These are phyloP conservation scores for Plasmodium reichenowi DNA, from an alignment of 169 alveolate genomes.

Conservation along the genomic window DNA sequence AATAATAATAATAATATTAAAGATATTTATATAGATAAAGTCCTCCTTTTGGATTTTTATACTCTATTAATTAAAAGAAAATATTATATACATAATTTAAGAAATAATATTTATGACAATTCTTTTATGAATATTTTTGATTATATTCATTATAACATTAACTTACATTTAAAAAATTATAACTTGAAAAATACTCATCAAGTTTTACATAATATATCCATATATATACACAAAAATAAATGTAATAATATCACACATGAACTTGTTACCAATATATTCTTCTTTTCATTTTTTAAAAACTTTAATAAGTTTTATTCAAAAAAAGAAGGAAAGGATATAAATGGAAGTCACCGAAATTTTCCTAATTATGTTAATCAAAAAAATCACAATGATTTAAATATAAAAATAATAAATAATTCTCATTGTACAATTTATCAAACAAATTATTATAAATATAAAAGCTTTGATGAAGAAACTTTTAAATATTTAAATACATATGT, in stretches of 20 bases:
- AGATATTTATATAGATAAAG: slow-evolving; percentile 45
- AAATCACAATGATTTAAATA: not conserved
- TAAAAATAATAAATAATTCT: not conserved
- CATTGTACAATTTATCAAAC: not conserved
- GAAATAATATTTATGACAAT: slow-evolving; percentile 29
- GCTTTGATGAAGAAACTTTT: slow-evolving; percentile 11
- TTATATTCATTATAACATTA: slow-evolving; percentile 46
- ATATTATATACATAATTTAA: slow-evolving; percentile 21
- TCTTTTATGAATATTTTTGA: slow-evolving; percentile 31
- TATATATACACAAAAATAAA: slow-evolving; percentile 33
- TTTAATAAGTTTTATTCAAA: slow-evolving; percentile 14
- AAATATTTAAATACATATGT: slow-evolving; percentile 33
- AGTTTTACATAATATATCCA: slow-evolving; percentile 19
- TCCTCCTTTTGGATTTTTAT: slow-evolving; percentile 20
- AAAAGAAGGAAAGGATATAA: not conserved
- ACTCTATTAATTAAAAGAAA: slow-evolving; percentile 21
- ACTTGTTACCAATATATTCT: slow-evolving; percentile 29
- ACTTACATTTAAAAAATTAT: slow-evolving; percentile 17
- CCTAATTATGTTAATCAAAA: not conserved
- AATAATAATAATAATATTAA: not conserved
- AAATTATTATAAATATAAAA: not conserved
- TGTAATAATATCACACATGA: slow-evolving; percentile 18
- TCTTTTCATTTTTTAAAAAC: slow-evolving; percentile 18
- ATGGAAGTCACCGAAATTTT: not conserved
- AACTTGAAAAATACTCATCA: slow-evolving; percentile 24